Percentiles rank a stretch among this genome's conserved stretches.
phyloP scores from a whole-genome alignment of 768 basidiomycete species.

The Naganishia vishniacii region DNA sequence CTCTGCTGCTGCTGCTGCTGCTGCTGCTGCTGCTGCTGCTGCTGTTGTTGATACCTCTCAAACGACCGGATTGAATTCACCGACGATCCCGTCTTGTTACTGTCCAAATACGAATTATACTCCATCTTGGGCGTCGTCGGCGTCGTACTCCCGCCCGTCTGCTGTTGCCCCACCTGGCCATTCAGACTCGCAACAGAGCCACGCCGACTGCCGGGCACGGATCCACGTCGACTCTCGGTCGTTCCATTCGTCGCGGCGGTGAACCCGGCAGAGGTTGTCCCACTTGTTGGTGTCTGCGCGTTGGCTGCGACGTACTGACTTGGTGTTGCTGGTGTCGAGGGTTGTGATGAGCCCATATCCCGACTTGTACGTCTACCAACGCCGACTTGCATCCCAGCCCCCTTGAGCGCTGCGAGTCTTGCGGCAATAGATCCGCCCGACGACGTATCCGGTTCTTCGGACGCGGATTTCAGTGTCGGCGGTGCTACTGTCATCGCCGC shows the following conservation, averaged over 20 bases:
- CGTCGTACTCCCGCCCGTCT: neutral
- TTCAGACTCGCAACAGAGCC: conserved; percentile 8
- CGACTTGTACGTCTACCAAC: conserved; percentile 59
- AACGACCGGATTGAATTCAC: neutral
- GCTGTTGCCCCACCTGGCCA: neutral
- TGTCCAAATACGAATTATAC: neutral
- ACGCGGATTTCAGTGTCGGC: conserved; percentile 25
- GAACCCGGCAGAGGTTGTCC: no score
- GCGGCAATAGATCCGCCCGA: conserved; percentile 72
- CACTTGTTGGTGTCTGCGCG: conserved; percentile 1
- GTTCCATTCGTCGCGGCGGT: no score
- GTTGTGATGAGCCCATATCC: conserved; percentile 42
- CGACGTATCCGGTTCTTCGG: conserved; percentile 51
- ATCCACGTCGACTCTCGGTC: neutral
- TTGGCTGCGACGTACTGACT: conserved; percentile 8
- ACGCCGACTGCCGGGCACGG: neutral
- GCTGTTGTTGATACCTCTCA: no score
- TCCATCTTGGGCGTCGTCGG: neutral
- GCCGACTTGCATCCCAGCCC: conserved; percentile 62
- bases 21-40: no score
- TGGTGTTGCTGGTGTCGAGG: neutral
- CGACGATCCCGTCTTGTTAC: conserved; percentile 18
- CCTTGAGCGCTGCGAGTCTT: conserved; percentile 68
- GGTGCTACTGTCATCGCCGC: conserved; percentile 23
- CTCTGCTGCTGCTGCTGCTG: neutral